Evolutionary conservation across 495 filamentous ascomycete genomes (phyloP).

Genomic region (Saxispiralis lemnorum): DNA sequence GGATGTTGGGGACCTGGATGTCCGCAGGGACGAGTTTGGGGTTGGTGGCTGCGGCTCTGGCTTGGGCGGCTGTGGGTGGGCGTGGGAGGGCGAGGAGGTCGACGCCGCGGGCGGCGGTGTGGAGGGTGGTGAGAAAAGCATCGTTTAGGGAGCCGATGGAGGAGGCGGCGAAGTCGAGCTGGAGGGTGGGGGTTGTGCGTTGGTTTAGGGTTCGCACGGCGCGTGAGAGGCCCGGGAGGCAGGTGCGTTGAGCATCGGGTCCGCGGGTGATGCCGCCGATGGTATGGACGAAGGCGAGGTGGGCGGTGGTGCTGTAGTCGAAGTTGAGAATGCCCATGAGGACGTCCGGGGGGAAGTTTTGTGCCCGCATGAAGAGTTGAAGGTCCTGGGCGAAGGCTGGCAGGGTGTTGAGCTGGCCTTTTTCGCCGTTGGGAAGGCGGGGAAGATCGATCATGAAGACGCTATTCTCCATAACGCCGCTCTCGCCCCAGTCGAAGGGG

Average conservation of each 20-base stretch:
- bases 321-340: constrained; percentile 45
- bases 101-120: constrained; percentile 53
- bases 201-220: constrained; percentile 42
- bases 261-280: constrained; percentile 38
- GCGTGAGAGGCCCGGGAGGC: constrained; percentile 49
- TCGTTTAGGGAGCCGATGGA: constrained; percentile 61
- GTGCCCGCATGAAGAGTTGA: constrained; percentile 49
- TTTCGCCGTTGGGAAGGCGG: constrained; percentile 25
- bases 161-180: constrained; percentile 39
- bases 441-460: constrained; percentile 79
- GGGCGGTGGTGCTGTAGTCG: constrained; percentile 52
- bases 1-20: constrained; percentile 23
- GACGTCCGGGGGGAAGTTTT: constrained; percentile 43
- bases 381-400: constrained; percentile 54
- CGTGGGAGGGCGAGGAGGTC: constrained; percentile 6
- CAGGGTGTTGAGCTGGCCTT: constrained; percentile 21
- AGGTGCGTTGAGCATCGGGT: constrained; percentile 41
- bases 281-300: constrained; percentile 64
- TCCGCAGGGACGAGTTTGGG: constrained; percentile 3
- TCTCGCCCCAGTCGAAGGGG: constrained; percentile 74
- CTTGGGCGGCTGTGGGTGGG: not conserved
- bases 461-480: constrained; percentile 61
- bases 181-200: constrained; percentile 10
- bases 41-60: constrained; percentile 14
- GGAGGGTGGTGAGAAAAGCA: constrained; percentile 50